Percentiles rank a stretch among this genome's conserved stretches.
phyloP scores from a whole-genome alignment of 2,329 filamentous ascomycete species.

The Aureobasidium pullulans region DNA sequence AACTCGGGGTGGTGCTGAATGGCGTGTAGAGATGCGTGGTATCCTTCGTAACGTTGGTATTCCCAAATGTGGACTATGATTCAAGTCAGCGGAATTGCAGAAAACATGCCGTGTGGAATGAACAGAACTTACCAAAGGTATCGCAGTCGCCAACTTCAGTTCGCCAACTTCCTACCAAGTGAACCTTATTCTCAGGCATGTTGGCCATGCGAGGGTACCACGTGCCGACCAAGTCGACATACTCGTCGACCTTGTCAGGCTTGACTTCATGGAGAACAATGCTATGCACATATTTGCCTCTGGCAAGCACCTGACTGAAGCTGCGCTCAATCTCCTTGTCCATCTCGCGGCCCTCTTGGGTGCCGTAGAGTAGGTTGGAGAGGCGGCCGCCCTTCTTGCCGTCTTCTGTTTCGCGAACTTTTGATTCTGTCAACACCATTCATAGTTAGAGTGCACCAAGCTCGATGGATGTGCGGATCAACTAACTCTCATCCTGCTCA shows the following conservation, averaged over 20 bases:
- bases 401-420: conserved; percentile 36
- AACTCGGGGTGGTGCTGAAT: conserved; percentile 81
- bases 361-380: conserved; percentile 90
- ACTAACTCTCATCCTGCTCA: conserved; percentile 79
- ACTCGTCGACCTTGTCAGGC: conserved; percentile 92
- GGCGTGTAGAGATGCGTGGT: conserved; percentile 81
- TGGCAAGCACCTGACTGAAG: conserved; percentile 88
- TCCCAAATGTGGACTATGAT: conserved; percentile 93
- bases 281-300: conserved; percentile 96
- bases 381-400: conserved; percentile 60
- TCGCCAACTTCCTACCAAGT: conserved; percentile 95
- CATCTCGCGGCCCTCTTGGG: conserved; percentile 86
- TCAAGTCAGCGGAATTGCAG: not conserved
- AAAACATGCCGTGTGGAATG: not conserved
- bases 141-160: conserved; percentile 97
- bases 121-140: conserved; percentile 69
- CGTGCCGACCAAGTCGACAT: conserved; percentile 76
- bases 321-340: conserved; percentile 93
- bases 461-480: conserved; percentile 32
- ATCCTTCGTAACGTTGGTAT: conserved; percentile 93
- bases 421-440: conserved; percentile 2
- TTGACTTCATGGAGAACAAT: conserved; percentile 96
- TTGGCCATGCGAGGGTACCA: conserved; percentile 91
- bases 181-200: conserved; percentile 81
- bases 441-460: conserved; percentile 22